phyloP scores from a whole-genome alignment of 169 alveolate genomes.

The Plasmodium sp. region DNA sequence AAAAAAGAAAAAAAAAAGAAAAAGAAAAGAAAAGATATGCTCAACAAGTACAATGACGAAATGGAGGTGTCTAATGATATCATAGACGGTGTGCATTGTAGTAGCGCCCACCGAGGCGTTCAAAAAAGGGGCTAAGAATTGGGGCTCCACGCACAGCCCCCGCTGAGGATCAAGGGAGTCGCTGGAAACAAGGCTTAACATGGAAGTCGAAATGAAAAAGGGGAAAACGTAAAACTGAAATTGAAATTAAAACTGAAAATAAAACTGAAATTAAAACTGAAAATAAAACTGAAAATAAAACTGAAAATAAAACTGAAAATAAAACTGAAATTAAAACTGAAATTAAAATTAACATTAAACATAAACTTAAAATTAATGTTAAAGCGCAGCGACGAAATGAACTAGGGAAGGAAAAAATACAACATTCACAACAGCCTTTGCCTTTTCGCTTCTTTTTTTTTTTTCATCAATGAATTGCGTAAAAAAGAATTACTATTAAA shows the following conservation, averaged over 20 bases:
- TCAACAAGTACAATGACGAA: background rate
- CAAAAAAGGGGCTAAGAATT: background rate
- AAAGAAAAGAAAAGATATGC: background rate
- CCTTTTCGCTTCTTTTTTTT: background rate
- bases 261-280: background rate
- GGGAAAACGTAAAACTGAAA: background rate
- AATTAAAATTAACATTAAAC: background rate
- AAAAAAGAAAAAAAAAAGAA: background rate
- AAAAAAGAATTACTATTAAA: background rate
- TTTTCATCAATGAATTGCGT: conserved; percentile 23
- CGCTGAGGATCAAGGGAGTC: background rate
- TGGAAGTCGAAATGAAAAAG: background rate
- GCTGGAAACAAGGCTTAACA: background rate
- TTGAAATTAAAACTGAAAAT: background rate
- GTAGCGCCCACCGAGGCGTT: background rate
- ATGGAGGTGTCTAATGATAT: background rate
- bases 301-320: background rate
- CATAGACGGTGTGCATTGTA: background rate
- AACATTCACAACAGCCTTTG: background rate
- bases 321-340: background rate
- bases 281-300: background rate
- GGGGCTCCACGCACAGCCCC: background rate
- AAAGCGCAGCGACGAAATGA: background rate
- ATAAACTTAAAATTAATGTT: background rate
- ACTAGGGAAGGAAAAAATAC: background rate